Evolutionary conservation across 208 protist genomes (phyloP).

Genomic region (Wallacemonas sp.): DNA sequence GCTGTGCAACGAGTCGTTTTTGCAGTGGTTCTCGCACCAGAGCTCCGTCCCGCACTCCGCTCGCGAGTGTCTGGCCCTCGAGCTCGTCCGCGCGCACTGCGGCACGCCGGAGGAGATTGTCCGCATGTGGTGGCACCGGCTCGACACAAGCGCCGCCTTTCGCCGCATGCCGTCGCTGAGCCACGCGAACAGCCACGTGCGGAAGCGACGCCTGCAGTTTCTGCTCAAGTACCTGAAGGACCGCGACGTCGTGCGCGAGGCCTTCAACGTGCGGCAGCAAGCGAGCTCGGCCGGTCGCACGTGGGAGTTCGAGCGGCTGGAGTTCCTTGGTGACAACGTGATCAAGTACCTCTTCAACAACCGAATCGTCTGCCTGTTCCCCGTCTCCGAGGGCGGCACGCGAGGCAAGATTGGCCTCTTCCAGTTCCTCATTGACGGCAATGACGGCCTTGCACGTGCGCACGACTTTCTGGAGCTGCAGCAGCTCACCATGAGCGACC

Average conservation of each 20-base stretch:
- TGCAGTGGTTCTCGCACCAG: slow-evolving; percentile 76
- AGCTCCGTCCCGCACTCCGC: slow-evolving; percentile 68
- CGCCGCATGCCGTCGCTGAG: slow-evolving; percentile 69
- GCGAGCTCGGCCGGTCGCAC: slow-evolving; percentile 50
- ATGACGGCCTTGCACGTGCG: slow-evolving; percentile 81
- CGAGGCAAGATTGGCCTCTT: slow-evolving; percentile 66
- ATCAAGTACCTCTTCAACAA: slow-evolving; percentile 89
- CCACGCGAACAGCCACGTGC: slow-evolving; percentile 66
- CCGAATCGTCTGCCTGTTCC: slow-evolving; percentile 66
- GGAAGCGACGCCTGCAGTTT: slow-evolving; percentile 76
- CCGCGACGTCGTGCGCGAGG: slow-evolving; percentile 61
- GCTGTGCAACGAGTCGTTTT: slow-evolving; percentile 84
- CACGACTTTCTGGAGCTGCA: slow-evolving; percentile 88
- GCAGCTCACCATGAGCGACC: slow-evolving; percentile 60
- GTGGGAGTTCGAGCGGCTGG: slow-evolving; percentile 89
- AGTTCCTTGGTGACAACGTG: slow-evolving; percentile 87
- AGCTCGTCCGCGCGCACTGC: slow-evolving; percentile 80
- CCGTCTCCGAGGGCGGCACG: slow-evolving; percentile 65
- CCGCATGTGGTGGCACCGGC: slow-evolving; percentile 67
- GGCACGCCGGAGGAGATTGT: slow-evolving; percentile 83
- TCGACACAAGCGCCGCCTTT: slow-evolving; percentile 50
- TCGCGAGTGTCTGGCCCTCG: slow-evolving; percentile 73
- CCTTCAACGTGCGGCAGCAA: slow-evolving; percentile 64
- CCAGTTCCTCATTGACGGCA: slow-evolving; percentile 90
- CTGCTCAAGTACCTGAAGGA: slow-evolving; percentile 83